phyloP scores from a whole-genome alignment of 768 basidiomycete genomes.

The Coprinopsis marcescibilis region DNA sequence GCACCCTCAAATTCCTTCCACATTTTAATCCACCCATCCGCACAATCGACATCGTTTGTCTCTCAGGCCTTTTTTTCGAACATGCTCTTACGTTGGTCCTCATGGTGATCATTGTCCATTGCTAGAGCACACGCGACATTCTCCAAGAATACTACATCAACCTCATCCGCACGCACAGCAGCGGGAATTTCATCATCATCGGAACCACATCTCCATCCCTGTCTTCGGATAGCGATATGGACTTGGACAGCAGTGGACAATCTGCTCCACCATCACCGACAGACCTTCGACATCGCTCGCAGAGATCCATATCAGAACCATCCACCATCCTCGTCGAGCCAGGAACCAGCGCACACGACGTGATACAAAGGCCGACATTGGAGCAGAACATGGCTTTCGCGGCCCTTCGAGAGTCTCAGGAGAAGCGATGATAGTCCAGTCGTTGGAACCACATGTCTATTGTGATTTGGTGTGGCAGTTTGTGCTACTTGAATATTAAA shows the following conservation, averaged over 20 bases:
- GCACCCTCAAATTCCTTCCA: conserved; percentile 29
- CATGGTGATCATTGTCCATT: conserved; percentile 23
- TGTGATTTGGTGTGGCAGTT: conserved; percentile 1
- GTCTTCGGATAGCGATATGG: conserved; percentile 50
- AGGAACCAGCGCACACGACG: conserved; percentile 30
- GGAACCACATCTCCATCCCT: conserved; percentile 38
- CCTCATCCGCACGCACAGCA: conserved; percentile 81
- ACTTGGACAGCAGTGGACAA: conserved; percentile 43
- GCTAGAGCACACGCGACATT: conserved; percentile 83
- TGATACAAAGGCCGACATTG: conserved; percentile 57
- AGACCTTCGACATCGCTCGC: conserved; percentile 23
- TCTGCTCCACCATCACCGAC: conserved; percentile 51
- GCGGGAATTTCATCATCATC: conserved; percentile 47
- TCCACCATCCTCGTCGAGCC: conserved; percentile 41
- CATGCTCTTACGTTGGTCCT: conserved; percentile 19
- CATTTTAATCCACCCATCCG: conserved; percentile 13
- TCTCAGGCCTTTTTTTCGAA: not conserved
- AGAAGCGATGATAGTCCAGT: not conserved
- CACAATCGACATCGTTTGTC: not conserved
- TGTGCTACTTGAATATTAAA: conserved; percentile 17
- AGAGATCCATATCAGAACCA: conserved; percentile 27
- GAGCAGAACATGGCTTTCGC: conserved; percentile 87
- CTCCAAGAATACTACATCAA: conserved; percentile 93
- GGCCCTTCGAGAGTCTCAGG: conserved; percentile 49
- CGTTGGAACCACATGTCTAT: not conserved